A percentile compares a stretch with the other conserved stretches of the same genome.
phyloP scores from a whole-genome alignment of 257 asterid species.

The Penstemon barbatus region DNA sequence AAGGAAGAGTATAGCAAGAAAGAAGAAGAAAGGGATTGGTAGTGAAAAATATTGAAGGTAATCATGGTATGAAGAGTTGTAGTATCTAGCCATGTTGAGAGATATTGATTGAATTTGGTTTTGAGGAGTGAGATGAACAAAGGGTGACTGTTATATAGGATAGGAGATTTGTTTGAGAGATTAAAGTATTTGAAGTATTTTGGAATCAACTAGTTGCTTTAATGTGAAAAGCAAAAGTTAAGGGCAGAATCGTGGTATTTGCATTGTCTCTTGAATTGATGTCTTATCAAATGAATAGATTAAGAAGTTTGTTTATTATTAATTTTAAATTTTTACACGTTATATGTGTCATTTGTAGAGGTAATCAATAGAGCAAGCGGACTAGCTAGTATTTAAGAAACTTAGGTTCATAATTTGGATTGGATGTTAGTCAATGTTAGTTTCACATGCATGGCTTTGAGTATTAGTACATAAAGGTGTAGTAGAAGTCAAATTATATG shows the following conservation, averaged over 20 bases:
- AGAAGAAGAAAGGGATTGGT: slow-evolving; percentile 64
- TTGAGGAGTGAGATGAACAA: background rate
- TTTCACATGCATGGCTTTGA: no score
- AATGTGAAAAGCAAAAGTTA: slow-evolving; percentile 12
- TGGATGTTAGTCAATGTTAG: no score
- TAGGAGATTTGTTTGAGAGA: slow-evolving; percentile 27
- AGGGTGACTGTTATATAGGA: slow-evolving; percentile 26
- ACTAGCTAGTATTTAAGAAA: no score
- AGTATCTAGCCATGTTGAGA: slow-evolving; percentile 57
- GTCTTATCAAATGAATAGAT: no score
- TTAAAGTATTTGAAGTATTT: slow-evolving; percentile 8
- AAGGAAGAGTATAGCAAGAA: slow-evolving; percentile 49
- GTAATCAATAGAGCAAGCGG: no score
- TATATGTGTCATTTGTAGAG: no score
- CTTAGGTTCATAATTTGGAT: no score
- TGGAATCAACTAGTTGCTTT: slow-evolving; percentile 22
- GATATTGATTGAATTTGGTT: background rate
- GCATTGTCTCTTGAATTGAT: no score
- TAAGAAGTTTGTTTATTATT: no score
- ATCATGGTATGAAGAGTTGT: slow-evolving; percentile 54
- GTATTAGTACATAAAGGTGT: no score
- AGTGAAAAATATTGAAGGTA: slow-evolving; percentile 59
- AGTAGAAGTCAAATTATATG: no score
- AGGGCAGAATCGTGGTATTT: background rate
- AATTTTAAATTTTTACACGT: no score